Base-by-base conservation (phyloP, 2,329 filamentous ascomycete genomes). In the Cladobotryum protrusum region DNA sequence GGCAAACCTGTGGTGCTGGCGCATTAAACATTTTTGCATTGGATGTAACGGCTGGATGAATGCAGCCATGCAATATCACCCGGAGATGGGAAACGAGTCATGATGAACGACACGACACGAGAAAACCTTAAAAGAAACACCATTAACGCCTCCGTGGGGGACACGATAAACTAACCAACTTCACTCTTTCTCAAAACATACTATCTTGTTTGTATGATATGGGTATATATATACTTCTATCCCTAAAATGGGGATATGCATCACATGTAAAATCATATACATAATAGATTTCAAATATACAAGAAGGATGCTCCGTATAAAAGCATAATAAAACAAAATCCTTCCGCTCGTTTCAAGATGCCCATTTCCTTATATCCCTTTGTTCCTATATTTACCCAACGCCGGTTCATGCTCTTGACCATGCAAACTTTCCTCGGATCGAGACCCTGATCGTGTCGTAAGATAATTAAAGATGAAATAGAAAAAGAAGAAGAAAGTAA, bases 1-100 rank as follows among this genome's bases (percentile, higher is more conserved):
- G 91, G 89, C 5, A 85, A 82, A 71, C 72, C 71, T 6, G 64
- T 77, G 48, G 74, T 80, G 41, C 58, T 83, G 57, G 67, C 78
- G 61, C 80, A 83, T 48, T 72, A 54, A 47, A n/a, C 33, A n/a
- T n/a, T n/a, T n/a, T n/a, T n/a, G n/a, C n/a, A n/a, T n/a, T n/a
- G n/a, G n/a, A n/a, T n/a, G n/a, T n/a, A n/a, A n/a, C 20, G 4
- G 20, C 20, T 24, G 20, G 20, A 24, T n/a, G n/a, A n/a, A n/a
- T n/a, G n/a, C 20, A 24, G 20, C 4, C 7, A 24, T 24, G 20
- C 20, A 24, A 24, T 7, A 29, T 29, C 24, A 29, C 6, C 6
- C 24, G 11, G 24, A 8, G 24, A 29, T 29, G 6, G 24, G 24
- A 29, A 2, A 29, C 24, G 24, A 29, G 24, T 29, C 24, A 29